Base-by-base conservation (phyloP, 2,329 filamentous ascomycete species). In the Daldinia sp. region DNA sequence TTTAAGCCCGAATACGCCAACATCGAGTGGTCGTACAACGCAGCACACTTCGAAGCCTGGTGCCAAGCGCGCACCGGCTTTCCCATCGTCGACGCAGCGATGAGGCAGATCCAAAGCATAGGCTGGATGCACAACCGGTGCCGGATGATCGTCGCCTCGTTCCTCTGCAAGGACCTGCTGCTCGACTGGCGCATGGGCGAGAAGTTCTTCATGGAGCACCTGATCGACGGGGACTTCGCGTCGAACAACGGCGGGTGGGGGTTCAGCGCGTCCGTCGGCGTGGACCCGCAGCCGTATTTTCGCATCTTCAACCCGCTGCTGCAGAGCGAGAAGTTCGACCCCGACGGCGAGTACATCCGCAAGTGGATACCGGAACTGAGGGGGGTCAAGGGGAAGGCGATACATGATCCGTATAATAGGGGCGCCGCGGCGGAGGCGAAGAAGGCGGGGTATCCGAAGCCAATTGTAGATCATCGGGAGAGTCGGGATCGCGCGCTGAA, bases 241-340 rank as follows among this genome's bases (percentile, higher is more conserved):
- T 91, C 88, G 65, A 95, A 95, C 78, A 93, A 92, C 69, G 85
- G 86, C 30, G 87, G 87, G 3, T 88, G 86, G 86, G 87, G 82
- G n/a, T 84, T 82, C 66, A 76, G 79, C 33, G 80, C 81, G 2
- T 79, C 78, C 7, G 81, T 83, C 18, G 80, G 93, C 1, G 92
- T 94, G 6, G 93, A 97, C 78, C 92, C 93, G 1, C 92, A 97
- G 79, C 93, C 94, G 0, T 97, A 97, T 77, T 97, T 97, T 71
- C 87, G 93, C 6, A 92, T 97, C 58, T 97, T 97, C 81, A 97
- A 97, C 74, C 94, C 94, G 0, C 78, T 93, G 50, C 81, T 93
- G 18, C 94, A 97, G 82, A 93, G 91, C 73, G 92, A 96, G 83
- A 94, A 92, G 79, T 97, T 97, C 74, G 94, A 97, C 76, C 82